phyloP scores from a whole-genome alignment of 2,329 filamentous ascomycete species.

The Sclerotinia trifoliorum region DNA sequence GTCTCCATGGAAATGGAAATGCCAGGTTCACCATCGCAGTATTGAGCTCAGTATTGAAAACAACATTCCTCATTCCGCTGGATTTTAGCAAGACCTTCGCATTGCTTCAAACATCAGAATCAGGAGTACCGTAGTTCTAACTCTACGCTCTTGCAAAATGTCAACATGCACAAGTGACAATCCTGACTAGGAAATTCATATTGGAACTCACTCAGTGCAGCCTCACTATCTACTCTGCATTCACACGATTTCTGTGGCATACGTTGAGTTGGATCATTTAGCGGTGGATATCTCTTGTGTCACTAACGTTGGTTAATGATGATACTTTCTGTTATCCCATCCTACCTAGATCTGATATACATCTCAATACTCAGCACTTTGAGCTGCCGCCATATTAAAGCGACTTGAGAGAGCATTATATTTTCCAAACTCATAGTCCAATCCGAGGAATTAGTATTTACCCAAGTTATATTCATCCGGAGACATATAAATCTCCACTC shows the following conservation, averaged over 20 bases:
- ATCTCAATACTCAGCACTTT: background rate
- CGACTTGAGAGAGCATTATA: background rate
- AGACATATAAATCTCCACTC: background rate
- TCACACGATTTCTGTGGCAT: background rate
- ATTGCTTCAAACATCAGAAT: background rate
- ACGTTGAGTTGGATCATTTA: background rate
- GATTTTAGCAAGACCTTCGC: background rate
- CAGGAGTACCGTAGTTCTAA: background rate
- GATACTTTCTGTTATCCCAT: background rate
- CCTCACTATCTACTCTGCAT: too few species aligned
- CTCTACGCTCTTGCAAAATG: background rate
- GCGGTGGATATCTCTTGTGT: background rate
- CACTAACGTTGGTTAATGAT: background rate
- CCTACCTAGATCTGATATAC: background rate
- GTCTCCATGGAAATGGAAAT: background rate
- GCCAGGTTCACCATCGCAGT: background rate
- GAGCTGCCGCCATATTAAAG: background rate
- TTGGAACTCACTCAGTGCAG: too few species aligned
- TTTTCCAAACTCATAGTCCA: background rate
- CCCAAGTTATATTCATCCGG: too few species aligned
- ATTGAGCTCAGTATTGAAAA: too few species aligned
- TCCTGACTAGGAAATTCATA: too few species aligned
- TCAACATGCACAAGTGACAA: too few species aligned
- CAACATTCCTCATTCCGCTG: background rate
- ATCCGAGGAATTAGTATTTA: background rate